Percentiles rank a stretch among this genome's conserved stretches.
phyloP scores from a whole-genome alignment of 2,329 filamentous ascomycete species.

The Sclerotinia trifoliorum region DNA sequence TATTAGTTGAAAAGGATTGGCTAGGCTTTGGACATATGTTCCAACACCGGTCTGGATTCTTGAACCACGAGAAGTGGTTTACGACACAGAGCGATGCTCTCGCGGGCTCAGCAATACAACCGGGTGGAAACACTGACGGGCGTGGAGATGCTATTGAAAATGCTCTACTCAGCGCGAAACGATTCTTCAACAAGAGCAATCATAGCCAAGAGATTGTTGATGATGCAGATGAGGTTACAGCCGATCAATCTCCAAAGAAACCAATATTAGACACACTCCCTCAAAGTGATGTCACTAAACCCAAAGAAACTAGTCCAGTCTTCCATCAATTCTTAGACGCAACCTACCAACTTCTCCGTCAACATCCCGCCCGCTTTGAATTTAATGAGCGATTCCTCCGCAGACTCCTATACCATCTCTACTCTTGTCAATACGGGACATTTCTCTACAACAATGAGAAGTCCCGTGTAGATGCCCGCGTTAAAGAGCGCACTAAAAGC shows the following conservation, averaged over 20 bases:
- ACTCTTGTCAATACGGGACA: conserved; percentile 95
- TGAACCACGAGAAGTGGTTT: conserved; percentile 95
- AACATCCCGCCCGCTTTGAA: conserved; percentile 86
- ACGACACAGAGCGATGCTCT: conserved; percentile 76
- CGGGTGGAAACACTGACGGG: conserved; percentile 51
- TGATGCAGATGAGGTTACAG: conserved; percentile 43
- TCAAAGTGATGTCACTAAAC: conserved; percentile 65
- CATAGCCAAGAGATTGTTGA: conserved; percentile 61
- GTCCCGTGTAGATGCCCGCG: conserved; percentile 69
- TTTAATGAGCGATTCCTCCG: conserved; percentile 93
- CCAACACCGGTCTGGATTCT: conserved; percentile 80
- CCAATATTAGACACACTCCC: conserved; percentile 41
- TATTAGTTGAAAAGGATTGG: conserved; percentile 96
- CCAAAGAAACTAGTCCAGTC: conserved; percentile 91
- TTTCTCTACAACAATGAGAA: conserved; percentile 96
- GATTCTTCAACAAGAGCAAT: conserved; percentile 82
- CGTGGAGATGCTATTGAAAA: conserved; percentile 78
- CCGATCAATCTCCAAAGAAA: conserved; percentile 38
- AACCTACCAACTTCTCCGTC: conserved; percentile 83
- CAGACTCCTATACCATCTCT: conserved; percentile 86
- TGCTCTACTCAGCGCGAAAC: conserved; percentile 78
- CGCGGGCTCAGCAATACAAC: conserved; percentile 61
- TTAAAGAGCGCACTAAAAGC: conserved; percentile 71
- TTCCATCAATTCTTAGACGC: conserved; percentile 98
- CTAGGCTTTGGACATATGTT: conserved; percentile 98